phyloP scores from a whole-genome alignment of 495 filamentous ascomycete species.

The Pyrenopolyporus hunteri region DNA sequence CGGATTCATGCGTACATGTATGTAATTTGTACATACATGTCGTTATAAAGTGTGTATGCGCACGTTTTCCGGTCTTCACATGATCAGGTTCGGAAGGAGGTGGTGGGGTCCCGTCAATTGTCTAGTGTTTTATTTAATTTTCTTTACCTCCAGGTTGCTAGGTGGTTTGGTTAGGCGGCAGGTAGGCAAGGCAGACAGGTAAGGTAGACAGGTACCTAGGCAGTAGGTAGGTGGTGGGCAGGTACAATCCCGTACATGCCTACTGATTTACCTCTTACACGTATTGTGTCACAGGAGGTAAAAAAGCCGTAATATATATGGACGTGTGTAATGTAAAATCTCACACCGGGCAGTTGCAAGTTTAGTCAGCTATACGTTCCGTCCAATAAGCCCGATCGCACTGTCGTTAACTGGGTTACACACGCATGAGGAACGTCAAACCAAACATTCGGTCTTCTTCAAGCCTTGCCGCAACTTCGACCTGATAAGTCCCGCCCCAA shows the following conservation, averaged over 20 bases:
- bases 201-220: no score
- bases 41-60: background rate
- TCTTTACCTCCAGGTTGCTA: background rate
- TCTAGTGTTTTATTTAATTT: background rate
- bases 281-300: no score
- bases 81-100: constrained; percentile 24
- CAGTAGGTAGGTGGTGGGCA: no score
- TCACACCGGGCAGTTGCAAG: constrained; percentile 44
- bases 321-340: constrained; percentile 13
- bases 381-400: constrained; percentile 34
- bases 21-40: background rate
- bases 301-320: constrained; percentile 28
- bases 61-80: constrained; percentile 29
- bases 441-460: constrained; percentile 25
- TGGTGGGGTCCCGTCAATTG: constrained; percentile 24
- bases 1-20: background rate
- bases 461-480: constrained; percentile 10
- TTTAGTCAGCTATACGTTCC: constrained; percentile 36
- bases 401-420: constrained; percentile 28
- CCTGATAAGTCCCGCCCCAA: constrained; percentile 20
- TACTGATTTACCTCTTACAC: no score
- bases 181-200: no score
- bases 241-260: no score
- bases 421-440: constrained; percentile 18
- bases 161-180: no score